Evolutionary conservation across 345 rosid genomes (phyloP).

Genomic region (Eucalyptus regnans): DNA sequence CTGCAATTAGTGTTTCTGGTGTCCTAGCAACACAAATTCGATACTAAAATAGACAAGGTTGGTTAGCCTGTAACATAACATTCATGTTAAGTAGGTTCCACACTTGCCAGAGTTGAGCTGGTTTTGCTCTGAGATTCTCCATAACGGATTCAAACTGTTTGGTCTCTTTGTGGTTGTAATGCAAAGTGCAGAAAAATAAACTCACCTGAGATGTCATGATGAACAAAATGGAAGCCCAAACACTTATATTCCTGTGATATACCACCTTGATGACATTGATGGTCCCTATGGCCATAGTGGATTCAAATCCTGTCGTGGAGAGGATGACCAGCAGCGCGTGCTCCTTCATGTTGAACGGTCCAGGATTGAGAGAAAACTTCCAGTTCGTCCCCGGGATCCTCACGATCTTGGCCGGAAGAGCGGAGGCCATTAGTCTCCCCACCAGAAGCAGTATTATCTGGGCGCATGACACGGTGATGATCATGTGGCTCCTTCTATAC

Average conservation of each 20-base stretch:
- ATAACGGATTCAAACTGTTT: neutral
- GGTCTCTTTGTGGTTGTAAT: neutral
- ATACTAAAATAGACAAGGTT: neutral
- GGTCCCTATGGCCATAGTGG: slow-evolving; percentile 8
- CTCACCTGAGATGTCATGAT: slow-evolving; percentile 67
- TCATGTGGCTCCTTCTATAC: slow-evolving; percentile 15
- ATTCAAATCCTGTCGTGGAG: slow-evolving; percentile 9
- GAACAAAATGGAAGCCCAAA: slow-evolving; percentile 29
- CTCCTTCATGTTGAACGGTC: slow-evolving; percentile 38
- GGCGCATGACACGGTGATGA: slow-evolving; percentile 6
- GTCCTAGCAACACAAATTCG: neutral
- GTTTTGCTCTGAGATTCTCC: neutral
- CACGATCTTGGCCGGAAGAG: slow-evolving; percentile 3
- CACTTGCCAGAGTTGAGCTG: neutral
- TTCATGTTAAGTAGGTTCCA: neutral
- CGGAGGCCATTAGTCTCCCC: slow-evolving; percentile 31
- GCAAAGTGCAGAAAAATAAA: neutral
- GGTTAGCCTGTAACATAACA: neutral
- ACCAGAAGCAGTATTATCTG: slow-evolving; percentile 28
- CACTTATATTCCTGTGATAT: slow-evolving; percentile 5
- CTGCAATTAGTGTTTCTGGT: neutral
- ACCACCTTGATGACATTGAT: slow-evolving; percentile 17
- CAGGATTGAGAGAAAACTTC: slow-evolving; percentile 41
- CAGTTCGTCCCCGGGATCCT: slow-evolving; percentile 19
- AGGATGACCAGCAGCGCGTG: slow-evolving; percentile 35